Evolutionary conservation across 1,284 basidiomycete genomes (phyloP).

Genomic region (Sporisorium iseilematis-ciliati): DNA sequence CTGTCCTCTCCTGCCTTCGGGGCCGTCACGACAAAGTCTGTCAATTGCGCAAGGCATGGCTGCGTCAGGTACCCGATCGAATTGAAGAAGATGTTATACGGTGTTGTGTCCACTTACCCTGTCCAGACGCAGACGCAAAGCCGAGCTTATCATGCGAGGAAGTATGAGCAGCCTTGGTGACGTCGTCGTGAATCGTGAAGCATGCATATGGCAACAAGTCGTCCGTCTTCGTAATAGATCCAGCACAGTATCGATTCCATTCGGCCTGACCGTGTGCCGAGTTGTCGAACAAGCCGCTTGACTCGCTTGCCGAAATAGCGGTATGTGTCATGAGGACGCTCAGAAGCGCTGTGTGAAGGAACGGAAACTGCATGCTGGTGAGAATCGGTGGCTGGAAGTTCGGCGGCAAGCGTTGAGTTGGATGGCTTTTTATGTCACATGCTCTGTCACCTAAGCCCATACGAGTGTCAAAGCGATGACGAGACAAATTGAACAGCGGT

Average conservation of each 20-base stretch:
- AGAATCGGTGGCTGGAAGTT: not conserved
- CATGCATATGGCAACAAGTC: slow-evolving; percentile 20
- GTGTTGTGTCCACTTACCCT: slow-evolving; percentile 17
- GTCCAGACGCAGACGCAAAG: slow-evolving; percentile 25
- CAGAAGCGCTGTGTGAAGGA: slow-evolving; percentile 1
- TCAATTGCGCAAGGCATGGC: no score
- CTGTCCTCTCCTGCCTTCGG: slow-evolving; percentile 12
- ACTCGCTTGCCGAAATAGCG: not conserved
- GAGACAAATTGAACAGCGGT: not conserved
- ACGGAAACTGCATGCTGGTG: not conserved
- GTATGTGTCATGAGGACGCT: slow-evolving; percentile 2
- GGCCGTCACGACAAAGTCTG: slow-evolving; percentile 32
- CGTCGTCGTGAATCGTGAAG: slow-evolving; percentile 29
- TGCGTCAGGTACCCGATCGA: no score
- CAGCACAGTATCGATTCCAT: slow-evolving; percentile 18
- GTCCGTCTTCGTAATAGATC: not conserved
- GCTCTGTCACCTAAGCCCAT: not conserved
- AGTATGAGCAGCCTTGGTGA: slow-evolving; percentile 15
- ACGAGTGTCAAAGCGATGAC: not conserved
- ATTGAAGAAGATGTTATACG: no score
- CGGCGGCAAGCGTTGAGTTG: no score
- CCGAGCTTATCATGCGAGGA: slow-evolving; percentile 15
- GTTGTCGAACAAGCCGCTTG: slow-evolving; percentile 16
- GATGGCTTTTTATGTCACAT: not conserved
- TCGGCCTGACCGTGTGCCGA: slow-evolving; percentile 22